Evolutionary conservation across 371 early-diverging fungal species (phyloP), one percentile per base, ranked within the genome.

Genomic region (Homolaphlyctis polyrhiza): DNA sequence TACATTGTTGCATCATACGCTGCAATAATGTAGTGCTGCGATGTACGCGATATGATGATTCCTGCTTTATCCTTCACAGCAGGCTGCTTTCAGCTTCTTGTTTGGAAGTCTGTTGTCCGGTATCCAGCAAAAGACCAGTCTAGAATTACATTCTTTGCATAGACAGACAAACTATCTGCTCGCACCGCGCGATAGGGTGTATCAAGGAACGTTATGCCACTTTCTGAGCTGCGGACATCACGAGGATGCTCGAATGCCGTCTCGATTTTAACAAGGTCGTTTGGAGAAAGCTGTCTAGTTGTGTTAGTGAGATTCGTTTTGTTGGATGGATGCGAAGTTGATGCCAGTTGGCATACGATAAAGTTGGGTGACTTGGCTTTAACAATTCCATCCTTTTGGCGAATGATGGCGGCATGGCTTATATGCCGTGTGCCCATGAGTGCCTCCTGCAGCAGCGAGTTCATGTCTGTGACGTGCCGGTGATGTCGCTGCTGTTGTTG

Each of bases 351-450:
- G 18, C 47, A 14, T 57, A 78, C 76, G 64, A 65, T 61, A 57
- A 80, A 75, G 14, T 67, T 57, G 0, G 77, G 62, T 2, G 81
- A 81, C 61, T 70, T 73, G 3, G 75, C 78, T 55, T 81, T 81
- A 34, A 80, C 60, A 6, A 67, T 57, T 1, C 78, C 76, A 59
- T 77, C 81, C 62, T 81, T 76, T 13, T 66, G 61, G 57, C 74
- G 58, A 39, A 81, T 62, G 47, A 81, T 81, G 2, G 77, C 81
- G 11, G 77, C 78, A 35, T 78, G 72, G 34, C 60, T 60, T 39
- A 81, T 62, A 52, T 81, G 75, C 28, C 64, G 62, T 1, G 81
- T 78, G 3, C 69, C 62, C 29, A 81, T 30, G 18, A 78, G 58
- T 16, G 75, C 77, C 68, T 81, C 79, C 54, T 75, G 72, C 21